phyloP scores from a whole-genome alignment of 495 filamentous ascomycete species.

The Penicillium samsonianum region DNA sequence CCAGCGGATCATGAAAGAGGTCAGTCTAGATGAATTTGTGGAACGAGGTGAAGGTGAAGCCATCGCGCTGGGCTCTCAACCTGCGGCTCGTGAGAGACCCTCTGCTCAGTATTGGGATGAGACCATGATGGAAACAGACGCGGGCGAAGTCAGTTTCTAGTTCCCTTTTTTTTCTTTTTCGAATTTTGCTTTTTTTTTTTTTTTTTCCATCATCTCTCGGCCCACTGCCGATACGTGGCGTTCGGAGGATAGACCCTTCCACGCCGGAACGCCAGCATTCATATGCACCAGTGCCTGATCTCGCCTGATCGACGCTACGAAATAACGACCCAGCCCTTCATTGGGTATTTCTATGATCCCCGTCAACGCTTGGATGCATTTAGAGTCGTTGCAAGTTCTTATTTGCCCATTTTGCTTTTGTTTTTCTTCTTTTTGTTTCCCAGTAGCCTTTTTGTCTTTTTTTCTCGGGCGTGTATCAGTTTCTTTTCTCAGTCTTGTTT shows the following conservation, averaged over 20 bases:
- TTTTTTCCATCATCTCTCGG: constrained; percentile 12
- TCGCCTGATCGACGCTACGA: constrained; percentile 20
- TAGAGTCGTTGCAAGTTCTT: constrained; percentile 16
- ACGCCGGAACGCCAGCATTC: constrained; percentile 10
- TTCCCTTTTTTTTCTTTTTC: background rate
- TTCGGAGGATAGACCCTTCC: constrained; percentile 21
- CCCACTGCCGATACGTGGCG: constrained; percentile 16
- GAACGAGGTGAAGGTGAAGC: constrained; percentile 52
- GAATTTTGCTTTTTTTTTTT: background rate
- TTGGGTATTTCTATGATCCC: constrained; percentile 28
- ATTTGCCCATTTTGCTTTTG: no score
- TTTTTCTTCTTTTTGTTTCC: constrained; percentile 20
- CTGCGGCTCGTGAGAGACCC: constrained; percentile 28
- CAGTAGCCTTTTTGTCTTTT: constrained; percentile 15
- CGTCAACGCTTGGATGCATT: constrained; percentile 41
- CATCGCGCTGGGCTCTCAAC: constrained; percentile 37
- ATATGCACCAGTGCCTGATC: constrained; percentile 16
- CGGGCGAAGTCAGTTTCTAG: constrained; percentile 51
- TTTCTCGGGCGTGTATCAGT: constrained; percentile 20
- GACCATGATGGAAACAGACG: constrained; percentile 45
- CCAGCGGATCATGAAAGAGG: constrained; percentile 80
- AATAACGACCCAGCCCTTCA: constrained; percentile 22
- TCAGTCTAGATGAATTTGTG: constrained; percentile 57
- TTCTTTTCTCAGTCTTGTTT: constrained; percentile 37
- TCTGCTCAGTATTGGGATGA: constrained; percentile 48